Evolutionary conservation across 1,139 yeast species (phyloP), one percentile per base, ranked within the genome.

Genomic region (Ogataea hybrid): DNA sequence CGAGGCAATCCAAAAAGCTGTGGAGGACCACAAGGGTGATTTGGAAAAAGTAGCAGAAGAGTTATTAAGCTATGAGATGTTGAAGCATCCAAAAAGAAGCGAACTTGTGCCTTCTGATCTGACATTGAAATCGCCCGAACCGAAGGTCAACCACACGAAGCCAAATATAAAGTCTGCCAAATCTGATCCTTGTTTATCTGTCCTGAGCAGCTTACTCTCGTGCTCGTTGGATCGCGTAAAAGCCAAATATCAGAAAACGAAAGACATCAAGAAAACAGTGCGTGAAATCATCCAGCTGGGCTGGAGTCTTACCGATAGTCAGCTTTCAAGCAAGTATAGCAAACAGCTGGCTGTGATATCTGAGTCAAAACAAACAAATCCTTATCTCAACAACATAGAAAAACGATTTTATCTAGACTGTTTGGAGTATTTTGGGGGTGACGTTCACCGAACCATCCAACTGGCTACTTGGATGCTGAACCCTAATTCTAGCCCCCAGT

Each of bases 31-130:
- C 6, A 35, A 48, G 12, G 51, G 53, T 2, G 41, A 53, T 39
- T n/a, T 47, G 2, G 58, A 48, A 12, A 32, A 37, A 4, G 42
- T 57, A 1, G 33, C 51, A 2, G 62, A 59, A 27, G 50, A 49
- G 5, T 38, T 58, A 12, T 41, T 59, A 10, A 54, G 42, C 41
- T 57, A 56, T 34, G 51, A 52, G 5, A 15, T 49, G 3, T 2
- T 45, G 16, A 12, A 6, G 15, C 28, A 10, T 18, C 28, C 20
- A 11, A n/a, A 36, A 10, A 6, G 5, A 5, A 18, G 20, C 7
- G 20, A 6, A 18, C 20, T 2, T 18, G 7, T 2, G 20, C 6
- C 20, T 18, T 18, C 20, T 4, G 20, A 2, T 18, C 7, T 3
- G 20, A 18, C 7, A 18, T 6, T 6, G 11, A 23, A n/a, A 3